Conservation (phyloP, 73 alveolate species). For the Paramecium biaurelia region DNA sequence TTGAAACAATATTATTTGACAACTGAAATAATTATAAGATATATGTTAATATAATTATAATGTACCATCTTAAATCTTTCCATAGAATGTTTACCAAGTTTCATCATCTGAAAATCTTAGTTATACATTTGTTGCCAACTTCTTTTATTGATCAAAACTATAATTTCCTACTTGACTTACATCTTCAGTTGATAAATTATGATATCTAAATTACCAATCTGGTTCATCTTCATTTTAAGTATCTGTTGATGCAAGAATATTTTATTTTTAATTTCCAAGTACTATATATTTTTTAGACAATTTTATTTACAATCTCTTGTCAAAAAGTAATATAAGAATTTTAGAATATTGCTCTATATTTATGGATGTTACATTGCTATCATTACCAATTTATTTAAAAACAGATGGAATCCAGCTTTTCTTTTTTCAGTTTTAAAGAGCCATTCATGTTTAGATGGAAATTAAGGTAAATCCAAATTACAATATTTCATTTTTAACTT, state of each 20-base stretch:
- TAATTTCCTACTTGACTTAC: background rate
- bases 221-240: background rate
- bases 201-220: background rate
- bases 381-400: background rate
- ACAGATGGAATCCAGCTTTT: slow-evolving; percentile 45
- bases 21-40: slow-evolving; percentile 30
- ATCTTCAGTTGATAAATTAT: background rate
- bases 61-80: slow-evolving; percentile 10
- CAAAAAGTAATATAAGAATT: slow-evolving; percentile 1
- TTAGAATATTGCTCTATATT: background rate
- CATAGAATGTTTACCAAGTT: background rate
- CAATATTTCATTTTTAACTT: slow-evolving; percentile 27
- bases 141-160: background rate
- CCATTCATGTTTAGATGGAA: slow-evolving; percentile 36
- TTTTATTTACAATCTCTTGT: slow-evolving; percentile 26
- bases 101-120: slow-evolving; percentile 27
- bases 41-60: background rate
- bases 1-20: slow-evolving; percentile 7
- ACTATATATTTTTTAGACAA: background rate
- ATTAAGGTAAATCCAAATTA: slow-evolving; percentile 41
- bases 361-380: slow-evolving; percentile 40
- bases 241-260: background rate
- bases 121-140: background rate
- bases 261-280: background rate
- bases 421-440: background rate